phyloP scores from a whole-genome alignment of 192 early-diverging fungal species.

The Rhizoclosmatium sp. region DNA sequence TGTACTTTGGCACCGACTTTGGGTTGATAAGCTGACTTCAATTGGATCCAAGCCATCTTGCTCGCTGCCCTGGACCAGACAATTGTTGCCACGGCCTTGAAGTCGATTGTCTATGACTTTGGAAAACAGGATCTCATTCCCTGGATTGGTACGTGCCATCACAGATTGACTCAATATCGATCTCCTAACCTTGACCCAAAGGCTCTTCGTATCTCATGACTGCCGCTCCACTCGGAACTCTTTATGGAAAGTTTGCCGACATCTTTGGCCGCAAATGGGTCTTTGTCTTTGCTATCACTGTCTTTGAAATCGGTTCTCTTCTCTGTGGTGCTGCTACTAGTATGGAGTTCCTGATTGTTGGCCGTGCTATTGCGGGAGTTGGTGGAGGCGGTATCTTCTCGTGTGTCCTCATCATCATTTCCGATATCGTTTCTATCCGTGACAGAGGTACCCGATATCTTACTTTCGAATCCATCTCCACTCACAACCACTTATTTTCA shows the following conservation, averaged over 20 bases:
- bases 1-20: conserved; percentile 13
- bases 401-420: conserved; percentile 69
- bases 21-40: not conserved
- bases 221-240: conserved; percentile 13
- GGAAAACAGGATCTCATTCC: conserved; percentile 66
- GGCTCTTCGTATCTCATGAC: conserved; percentile 49
- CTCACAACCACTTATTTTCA: conserved; percentile 58
- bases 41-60: conserved; percentile 71
- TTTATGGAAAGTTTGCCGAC: conserved; percentile 67
- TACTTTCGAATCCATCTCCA: not conserved
- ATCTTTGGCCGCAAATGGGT: conserved; percentile 88
- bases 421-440: conserved; percentile 26
- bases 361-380: conserved; percentile 81
- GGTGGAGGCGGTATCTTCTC: conserved; percentile 84
- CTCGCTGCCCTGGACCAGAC: conserved; percentile 81
- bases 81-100: conserved; percentile 80
- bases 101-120: conserved; percentile 76
- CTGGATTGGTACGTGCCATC: conserved; percentile 71
- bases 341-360: conserved; percentile 72
- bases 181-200: no score
- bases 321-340: conserved; percentile 77
- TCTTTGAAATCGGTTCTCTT: conserved; percentile 37
- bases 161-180: no score
- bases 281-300: conserved; percentile 76
- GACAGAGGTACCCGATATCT: conserved; percentile 12